Evolutionary conservation across 2,329 filamentous ascomycete species (phyloP).

Genomic region (Orbilia oligospora): DNA sequence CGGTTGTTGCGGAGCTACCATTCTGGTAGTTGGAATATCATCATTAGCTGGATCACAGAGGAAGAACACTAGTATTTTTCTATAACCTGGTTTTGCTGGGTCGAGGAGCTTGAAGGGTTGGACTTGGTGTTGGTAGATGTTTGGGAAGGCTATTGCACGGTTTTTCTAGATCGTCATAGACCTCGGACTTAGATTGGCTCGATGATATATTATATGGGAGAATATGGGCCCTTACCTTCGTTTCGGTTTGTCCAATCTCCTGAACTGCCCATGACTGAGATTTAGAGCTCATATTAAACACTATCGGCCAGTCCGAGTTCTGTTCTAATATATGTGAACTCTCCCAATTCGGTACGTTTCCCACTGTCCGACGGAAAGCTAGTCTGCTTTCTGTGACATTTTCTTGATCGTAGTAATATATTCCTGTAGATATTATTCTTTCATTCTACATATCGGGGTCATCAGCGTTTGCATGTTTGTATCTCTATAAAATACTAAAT

Average conservation of each 20-base stretch:
- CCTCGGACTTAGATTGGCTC: no score
- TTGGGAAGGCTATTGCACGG: conserved; percentile 57
- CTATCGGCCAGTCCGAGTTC: conserved; percentile 39
- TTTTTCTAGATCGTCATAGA: conserved; percentile 32
- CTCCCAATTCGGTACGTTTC: conserved; percentile 25
- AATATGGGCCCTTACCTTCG: conserved; percentile 31
- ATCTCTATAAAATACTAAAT: not conserved
- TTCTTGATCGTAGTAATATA: conserved; percentile 75
- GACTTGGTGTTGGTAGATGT: conserved; percentile 56
- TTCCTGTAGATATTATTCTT: conserved; percentile 75
- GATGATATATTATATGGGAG: no score
- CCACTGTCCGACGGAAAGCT: conserved; percentile 69
- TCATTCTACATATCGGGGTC: conserved; percentile 70
- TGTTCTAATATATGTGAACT: not conserved
- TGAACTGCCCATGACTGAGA: conserved; percentile 30
- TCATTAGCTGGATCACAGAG: conserved; percentile 63
- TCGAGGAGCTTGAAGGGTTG: conserved; percentile 54
- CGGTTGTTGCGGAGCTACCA: conserved; percentile 40
- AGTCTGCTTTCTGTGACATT: conserved; percentile 74
- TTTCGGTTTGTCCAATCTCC: conserved; percentile 42
- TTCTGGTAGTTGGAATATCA: conserved; percentile 46
- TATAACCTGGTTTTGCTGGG: conserved; percentile 48
- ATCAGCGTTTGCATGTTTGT: not conserved
- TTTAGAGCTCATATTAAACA: conserved; percentile 48
- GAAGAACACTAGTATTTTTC: conserved; percentile 60